A percentile compares a stretch with the other conserved stretches of the same genome.
phyloP scores from a whole-genome alignment of 805 yeast genomes.

The Yarrowia divulgata region DNA sequence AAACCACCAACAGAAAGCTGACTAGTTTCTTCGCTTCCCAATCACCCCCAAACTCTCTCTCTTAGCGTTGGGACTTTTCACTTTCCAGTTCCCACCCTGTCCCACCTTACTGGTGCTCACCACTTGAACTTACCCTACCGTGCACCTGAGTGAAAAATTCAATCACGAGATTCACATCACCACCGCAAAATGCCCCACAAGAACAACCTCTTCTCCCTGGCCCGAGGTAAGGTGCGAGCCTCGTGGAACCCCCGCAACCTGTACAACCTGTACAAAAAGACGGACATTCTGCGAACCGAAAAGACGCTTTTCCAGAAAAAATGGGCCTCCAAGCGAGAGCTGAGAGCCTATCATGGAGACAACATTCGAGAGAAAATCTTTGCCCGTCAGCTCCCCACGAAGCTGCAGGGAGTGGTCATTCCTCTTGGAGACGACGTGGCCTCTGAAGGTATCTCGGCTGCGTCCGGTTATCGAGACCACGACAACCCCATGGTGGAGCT shows the following conservation, averaged over 20 bases:
- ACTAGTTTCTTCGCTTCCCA: background rate
- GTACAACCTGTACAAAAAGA: slow-evolving; percentile 60
- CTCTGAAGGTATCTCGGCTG: slow-evolving; percentile 1
- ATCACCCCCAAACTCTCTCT: background rate
- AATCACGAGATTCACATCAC: slow-evolving; percentile 3
- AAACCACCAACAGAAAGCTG: background rate
- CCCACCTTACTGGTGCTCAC: too few relatives aligned
- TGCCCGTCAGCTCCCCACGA: slow-evolving; percentile 70
- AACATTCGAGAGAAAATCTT: slow-evolving; percentile 84
- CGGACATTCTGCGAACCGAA: background rate
- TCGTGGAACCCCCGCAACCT: slow-evolving; percentile 91
- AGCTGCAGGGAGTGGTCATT: slow-evolving; percentile 77
- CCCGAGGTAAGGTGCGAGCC: slow-evolving; percentile 64
- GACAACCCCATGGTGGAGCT: slow-evolving; percentile 53
- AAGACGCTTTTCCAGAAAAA: slow-evolving; percentile 84
- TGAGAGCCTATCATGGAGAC: slow-evolving; percentile 96
- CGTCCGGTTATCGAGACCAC: too few relatives aligned
- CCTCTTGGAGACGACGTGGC: slow-evolving; percentile 25
- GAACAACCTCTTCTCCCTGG: slow-evolving; percentile 49
- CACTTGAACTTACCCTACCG: slow-evolving; percentile 6
- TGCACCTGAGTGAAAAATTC: slow-evolving; percentile 23
- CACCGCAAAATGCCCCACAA: slow-evolving; percentile 47
- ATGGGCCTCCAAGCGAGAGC: slow-evolving; percentile 88
- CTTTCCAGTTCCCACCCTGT: background rate
- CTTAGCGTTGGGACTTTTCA: background rate